Base-by-base conservation (phyloP, 345 rosid species). In the Populus davidiana region DNA sequence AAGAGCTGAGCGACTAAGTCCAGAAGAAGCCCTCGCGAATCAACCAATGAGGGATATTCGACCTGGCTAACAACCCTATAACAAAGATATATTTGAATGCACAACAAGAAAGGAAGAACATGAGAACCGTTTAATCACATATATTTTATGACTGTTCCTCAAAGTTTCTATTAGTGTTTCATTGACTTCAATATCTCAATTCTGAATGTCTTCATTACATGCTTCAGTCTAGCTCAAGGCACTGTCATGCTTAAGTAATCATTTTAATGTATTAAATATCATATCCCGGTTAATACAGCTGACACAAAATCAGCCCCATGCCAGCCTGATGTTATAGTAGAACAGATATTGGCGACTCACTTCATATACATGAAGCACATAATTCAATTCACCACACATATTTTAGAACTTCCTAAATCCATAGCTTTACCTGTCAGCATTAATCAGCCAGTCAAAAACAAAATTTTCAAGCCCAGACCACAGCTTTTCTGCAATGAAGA, bases 401-500 rank as follows among this genome's bases (percentile, higher is more conserved):
- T 74, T 79, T 43, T 50, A 74, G 50, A 81, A 70, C 69, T 75
- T 74, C 64, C 65, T 54, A 83, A 79, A 56, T 69, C 78, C 14
- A 74, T 43, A 82, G 70, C 83, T 86, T 74, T 85, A 93, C 99
- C 97, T 90, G 86, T 95, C 98, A 11, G 99, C 99, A 82, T 95
- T 93, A 76, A 95, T 95, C 43, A 95, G 87, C 99, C 99, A 95
- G 82, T 95, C 98, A 83, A 95, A 95, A 83, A 92, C 97, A 90
- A 95, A 95, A 85, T 90, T 93, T 84, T 95, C 99, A 84, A 95
- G 98, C 82, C 98, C 99, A 79, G 92, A 93, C 98, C 99, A 95
- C 59, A 95, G 99, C 87, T 87, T 93, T 88, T 95, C 99, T 95
- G 93, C 88, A 83, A 82, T 69, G 71, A 72, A 73, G 78, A 74